Percentiles rank a stretch among this genome's conserved stretches.
Conservation (phyloP, 257 asterid genomes). For the Salvia rosmarinus region DNA sequence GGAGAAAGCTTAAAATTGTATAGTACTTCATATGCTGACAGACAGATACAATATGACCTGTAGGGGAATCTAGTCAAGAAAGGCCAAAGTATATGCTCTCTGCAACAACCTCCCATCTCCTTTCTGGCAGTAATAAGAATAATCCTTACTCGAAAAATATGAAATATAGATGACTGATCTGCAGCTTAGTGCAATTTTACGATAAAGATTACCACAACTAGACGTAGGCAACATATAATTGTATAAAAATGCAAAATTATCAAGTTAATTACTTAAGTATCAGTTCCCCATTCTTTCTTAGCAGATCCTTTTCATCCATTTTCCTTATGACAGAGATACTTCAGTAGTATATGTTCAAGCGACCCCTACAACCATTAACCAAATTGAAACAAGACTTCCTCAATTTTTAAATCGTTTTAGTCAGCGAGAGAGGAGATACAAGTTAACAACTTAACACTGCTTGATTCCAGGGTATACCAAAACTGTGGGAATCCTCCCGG, state of each 20-base stretch:
- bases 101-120: slow-evolving; percentile 13
- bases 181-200: not conserved
- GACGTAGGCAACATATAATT: slow-evolving; percentile 12
- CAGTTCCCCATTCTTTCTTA: not conserved
- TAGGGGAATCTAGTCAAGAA: not conserved
- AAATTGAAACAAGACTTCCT: slow-evolving; percentile 16
- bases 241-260: not conserved
- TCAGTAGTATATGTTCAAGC: not conserved
- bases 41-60: not conserved
- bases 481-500: slow-evolving; percentile 55
- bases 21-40: not conserved
- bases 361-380: slow-evolving; percentile 23
- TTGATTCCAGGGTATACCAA: slow-evolving; percentile 53
- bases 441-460: slow-evolving; percentile 32
- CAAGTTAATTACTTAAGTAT: not conserved
- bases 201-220: not conserved
- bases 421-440: slow-evolving; percentile 16
- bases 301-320: not conserved
- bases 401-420: slow-evolving; percentile 12
- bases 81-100: slow-evolving; percentile 1
- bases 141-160: not conserved
- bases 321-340: not conserved
- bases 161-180: not conserved
- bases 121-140: not conserved
- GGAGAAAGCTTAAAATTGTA: not conserved